Conservation (phyloP, 2,329 filamentous ascomycete genomes). For the Magnaporthales sp. region DNA sequence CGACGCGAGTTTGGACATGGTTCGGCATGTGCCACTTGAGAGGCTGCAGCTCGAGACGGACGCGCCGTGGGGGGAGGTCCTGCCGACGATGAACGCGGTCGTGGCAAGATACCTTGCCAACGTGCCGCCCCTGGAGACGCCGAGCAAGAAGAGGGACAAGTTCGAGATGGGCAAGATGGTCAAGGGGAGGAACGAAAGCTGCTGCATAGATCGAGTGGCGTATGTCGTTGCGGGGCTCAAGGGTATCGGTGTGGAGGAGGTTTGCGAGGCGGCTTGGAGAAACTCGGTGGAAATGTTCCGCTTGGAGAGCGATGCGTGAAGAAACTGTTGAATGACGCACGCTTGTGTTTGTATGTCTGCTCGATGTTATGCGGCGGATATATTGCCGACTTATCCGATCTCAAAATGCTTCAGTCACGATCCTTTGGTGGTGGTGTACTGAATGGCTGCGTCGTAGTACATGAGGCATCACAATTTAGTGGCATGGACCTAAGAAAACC, state of each 20-base stretch:
- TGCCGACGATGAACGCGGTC: conserved; percentile 18
- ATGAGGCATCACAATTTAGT: neutral
- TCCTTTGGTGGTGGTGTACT: no score
- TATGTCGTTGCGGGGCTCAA: conserved; percentile 39
- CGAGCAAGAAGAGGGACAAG: conserved; percentile 39
- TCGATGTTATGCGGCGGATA: no score
- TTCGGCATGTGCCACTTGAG: conserved; percentile 27
- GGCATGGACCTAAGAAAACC: no score
- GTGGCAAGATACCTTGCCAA: conserved; percentile 29
- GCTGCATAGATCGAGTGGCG: conserved; percentile 35
- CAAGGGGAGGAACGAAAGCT: conserved; percentile 43
- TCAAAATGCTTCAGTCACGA: neutral
- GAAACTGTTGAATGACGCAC: neutral
- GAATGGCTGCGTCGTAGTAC: neutral
- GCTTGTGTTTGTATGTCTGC: no score
- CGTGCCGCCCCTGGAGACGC: conserved; percentile 23
- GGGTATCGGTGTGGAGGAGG: conserved; percentile 29
- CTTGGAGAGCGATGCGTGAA: neutral
- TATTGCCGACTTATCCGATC: neutral
- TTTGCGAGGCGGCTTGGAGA: conserved; percentile 27
- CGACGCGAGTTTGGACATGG: conserved; percentile 31
- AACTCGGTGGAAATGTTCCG: conserved; percentile 24
- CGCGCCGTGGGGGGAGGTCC: conserved; percentile 37
- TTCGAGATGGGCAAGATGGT: conserved; percentile 36
- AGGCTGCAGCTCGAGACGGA: conserved; percentile 37